phyloP scores from a whole-genome alignment of 73 alveolate species.

The Paramecium sexaurelia region DNA sequence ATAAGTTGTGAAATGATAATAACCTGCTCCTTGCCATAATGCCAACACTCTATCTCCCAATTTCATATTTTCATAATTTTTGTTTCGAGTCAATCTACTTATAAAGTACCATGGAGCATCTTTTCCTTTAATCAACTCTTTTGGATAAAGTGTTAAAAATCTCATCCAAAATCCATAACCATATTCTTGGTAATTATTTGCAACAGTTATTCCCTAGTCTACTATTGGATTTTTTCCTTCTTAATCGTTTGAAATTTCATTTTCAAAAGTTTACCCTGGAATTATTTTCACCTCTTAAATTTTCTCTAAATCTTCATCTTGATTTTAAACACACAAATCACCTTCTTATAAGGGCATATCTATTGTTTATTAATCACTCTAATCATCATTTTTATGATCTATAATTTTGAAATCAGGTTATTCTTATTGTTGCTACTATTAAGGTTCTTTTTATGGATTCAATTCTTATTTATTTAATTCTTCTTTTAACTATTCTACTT shows the following conservation, averaged over 20 bases:
- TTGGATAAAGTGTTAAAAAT: background rate
- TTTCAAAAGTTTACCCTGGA: background rate
- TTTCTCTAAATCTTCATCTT: background rate
- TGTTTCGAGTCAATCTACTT: background rate
- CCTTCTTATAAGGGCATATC: background rate
- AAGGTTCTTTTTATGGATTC: background rate
- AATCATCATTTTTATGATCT: background rate
- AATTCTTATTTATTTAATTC: background rate
- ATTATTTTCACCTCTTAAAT: background rate
- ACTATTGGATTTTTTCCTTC: background rate
- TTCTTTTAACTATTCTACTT: background rate
- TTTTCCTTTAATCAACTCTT: background rate
- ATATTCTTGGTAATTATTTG: constrained; percentile 27
- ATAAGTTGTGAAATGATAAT: constrained; percentile 22
- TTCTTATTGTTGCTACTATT: background rate
- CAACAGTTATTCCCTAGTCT: background rate
- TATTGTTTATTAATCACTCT: background rate
- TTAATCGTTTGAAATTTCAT: background rate
- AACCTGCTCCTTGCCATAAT: constrained; percentile 58
- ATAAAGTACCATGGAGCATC: constrained; percentile 29
- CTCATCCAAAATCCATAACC: constrained; percentile 61
- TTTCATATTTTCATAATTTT: constrained; percentile 29
- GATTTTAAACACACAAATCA: background rate
- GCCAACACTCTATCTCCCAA: constrained; percentile 51
- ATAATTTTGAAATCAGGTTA: background rate